A percentile compares a stretch with the other conserved stretches of the same genome.
Evolutionary conservation across 805 yeast genomes (phyloP).

Genomic region (Jamesozyma hellenica): DNA sequence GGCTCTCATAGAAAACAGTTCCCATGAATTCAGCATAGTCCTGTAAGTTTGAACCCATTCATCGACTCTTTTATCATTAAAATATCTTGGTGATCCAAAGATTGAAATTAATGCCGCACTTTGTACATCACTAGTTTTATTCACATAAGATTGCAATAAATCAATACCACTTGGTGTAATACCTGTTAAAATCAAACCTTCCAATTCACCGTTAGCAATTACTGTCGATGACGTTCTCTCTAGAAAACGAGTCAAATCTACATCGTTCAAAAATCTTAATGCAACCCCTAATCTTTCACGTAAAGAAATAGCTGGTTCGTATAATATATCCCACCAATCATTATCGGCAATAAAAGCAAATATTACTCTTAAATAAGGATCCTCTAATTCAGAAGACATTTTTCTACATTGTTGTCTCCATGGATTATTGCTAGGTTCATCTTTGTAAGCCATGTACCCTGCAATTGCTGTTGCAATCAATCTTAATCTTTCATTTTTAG

Average conservation of each 20-base stretch:
- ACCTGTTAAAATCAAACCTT: conserved; percentile 88
- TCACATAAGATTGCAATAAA: conserved; percentile 75
- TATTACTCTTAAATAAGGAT: conserved; percentile 83
- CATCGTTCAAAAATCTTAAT: conserved; percentile 69
- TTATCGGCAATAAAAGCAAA: conserved; percentile 90
- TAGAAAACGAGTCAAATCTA: conserved; percentile 64
- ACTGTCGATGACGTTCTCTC: conserved; percentile 62
- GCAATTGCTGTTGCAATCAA: conserved; percentile 91
- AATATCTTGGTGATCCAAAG: conserved; percentile 77
- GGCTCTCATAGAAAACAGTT: conserved; percentile 66
- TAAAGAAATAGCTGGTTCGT: conserved; percentile 78
- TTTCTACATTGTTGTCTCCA: conserved; percentile 92
- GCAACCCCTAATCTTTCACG: conserved; percentile 89
- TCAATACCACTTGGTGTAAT: conserved; percentile 76
- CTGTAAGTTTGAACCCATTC: conserved; percentile 73
- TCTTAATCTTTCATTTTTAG: conserved; percentile 58
- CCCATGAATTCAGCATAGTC: conserved; percentile 66
- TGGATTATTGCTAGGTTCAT: conserved; percentile 46
- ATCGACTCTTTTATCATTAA: conserved; percentile 59
- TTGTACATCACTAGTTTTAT: conserved; percentile 82
- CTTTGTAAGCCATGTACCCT: conserved; percentile 50
- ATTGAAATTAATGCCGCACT: conserved; percentile 77
- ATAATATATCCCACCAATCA: conserved; percentile 93
- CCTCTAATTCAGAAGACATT: conserved; percentile 78
- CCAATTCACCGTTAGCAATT: conserved; percentile 71